These are phyloP conservation scores for Begonia masoniana DNA, from an alignment of 306 rosid species.

Conservation along the genomic window DNA sequence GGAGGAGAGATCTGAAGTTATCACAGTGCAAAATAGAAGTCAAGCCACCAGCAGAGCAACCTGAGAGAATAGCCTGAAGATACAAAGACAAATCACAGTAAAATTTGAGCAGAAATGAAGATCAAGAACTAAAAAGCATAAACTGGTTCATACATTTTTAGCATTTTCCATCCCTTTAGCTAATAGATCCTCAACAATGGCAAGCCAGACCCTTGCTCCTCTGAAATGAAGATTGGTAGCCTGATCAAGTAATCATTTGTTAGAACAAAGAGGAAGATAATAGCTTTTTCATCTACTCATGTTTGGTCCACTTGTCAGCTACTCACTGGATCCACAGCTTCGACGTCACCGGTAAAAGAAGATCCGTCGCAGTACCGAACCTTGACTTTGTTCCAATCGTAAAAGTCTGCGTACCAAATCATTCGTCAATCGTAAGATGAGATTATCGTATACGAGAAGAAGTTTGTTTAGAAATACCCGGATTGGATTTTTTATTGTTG, in stretches of 20 bases:
- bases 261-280: not conserved
- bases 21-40: slow-evolving; percentile 79
- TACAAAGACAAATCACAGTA: not conserved
- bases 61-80: slow-evolving; percentile 74
- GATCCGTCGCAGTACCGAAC: slow-evolving; percentile 88
- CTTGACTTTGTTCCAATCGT: slow-evolving; percentile 80
- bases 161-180: slow-evolving; percentile 78
- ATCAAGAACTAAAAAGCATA: slow-evolving; percentile 21
- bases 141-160: too few species aligned
- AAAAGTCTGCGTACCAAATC: slow-evolving; percentile 40
- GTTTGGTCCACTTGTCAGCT: not conserved
- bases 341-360: slow-evolving; percentile 90
- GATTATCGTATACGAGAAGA: not conserved
- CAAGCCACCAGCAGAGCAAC: slow-evolving; percentile 97
- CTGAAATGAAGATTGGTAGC: slow-evolving; percentile 70
- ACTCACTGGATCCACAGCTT: slow-evolving; percentile 66
- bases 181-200: slow-evolving; percentile 53
- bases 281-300: too few species aligned
- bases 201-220: slow-evolving; percentile 73
- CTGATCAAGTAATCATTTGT: slow-evolving; percentile 23
- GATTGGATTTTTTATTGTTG: slow-evolving; percentile 40
- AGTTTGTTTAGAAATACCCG: slow-evolving; percentile 31
- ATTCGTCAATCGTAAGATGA: not conserved
- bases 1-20: slow-evolving; percentile 51
- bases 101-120: slow-evolving; percentile 35